phyloP scores from a whole-genome alignment of 2,329 filamentous ascomycete species.

The Knufia fluminis region DNA sequence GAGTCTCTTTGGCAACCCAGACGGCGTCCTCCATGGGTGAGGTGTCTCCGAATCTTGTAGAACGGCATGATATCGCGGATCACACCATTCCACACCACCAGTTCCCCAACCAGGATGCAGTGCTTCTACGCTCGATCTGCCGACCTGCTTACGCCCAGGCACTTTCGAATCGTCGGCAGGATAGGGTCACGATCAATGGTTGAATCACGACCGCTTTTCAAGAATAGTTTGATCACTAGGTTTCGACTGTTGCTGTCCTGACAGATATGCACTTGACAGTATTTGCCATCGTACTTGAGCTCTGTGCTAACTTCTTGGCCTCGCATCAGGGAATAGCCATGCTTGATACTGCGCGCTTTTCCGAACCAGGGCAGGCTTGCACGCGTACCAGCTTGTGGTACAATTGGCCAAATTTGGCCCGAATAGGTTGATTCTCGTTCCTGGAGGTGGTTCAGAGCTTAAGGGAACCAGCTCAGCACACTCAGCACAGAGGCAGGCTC shows the following conservation, averaged over 20 bases:
- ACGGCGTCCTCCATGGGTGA: constrained; percentile 60
- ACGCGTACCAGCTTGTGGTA: constrained; percentile 48
- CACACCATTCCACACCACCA: constrained; percentile 65
- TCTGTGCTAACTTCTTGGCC: constrained; percentile 54
- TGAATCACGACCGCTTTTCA: constrained; percentile 74
- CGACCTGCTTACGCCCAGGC: constrained; percentile 50
- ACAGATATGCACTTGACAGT: constrained; percentile 79
- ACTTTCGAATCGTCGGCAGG: constrained; percentile 54
- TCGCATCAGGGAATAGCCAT: constrained; percentile 52
- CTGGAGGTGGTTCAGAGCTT: constrained; percentile 11
- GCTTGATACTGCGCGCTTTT: constrained; percentile 58
- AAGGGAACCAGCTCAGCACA: constrained; percentile 54
- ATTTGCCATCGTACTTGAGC: constrained; percentile 78
- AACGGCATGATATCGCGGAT: constrained; percentile 62
- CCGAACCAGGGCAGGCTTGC: constrained; percentile 50
- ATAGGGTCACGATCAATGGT: constrained; percentile 58
- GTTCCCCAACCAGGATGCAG: constrained; percentile 74
- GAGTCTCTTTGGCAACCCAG: constrained; percentile 61
- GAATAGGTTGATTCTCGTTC: background rate
- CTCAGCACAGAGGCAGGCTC: constrained; percentile 50
- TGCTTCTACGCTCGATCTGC: constrained; percentile 50
- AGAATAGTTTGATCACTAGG: constrained; percentile 65
- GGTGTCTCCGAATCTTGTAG: constrained; percentile 70
- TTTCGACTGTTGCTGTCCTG: constrained; percentile 41
- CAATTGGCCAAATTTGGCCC: constrained; percentile 27